Evolutionary conservation across 768 basidiomycete species (phyloP), one percentile per base, ranked within the genome.

Genomic region (Boletus pseudo-olivaceus): DNA sequence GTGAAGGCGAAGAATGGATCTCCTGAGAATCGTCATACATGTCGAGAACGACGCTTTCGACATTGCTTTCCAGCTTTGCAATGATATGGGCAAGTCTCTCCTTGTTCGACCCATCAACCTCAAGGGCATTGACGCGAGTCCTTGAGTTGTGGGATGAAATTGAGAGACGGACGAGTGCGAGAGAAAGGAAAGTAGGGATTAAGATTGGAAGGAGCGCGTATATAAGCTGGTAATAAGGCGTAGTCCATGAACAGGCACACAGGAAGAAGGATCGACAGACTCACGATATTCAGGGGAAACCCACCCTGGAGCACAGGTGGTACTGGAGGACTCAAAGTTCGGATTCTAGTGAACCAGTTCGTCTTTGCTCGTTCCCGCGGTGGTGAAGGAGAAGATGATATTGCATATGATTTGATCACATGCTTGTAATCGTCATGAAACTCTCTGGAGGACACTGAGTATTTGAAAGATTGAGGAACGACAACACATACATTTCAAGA

Each of bases 221-320:
- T 4, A 87, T 46, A 12, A 82, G 51, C 85, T 87, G 57, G 12
- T 32, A n/a, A 35, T 26, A 40, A 51, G 30, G 38, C 27, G 46
- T 11, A 47, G 51, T 58, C 29, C 35, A 42, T 55, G 17, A 53
- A 19, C 11, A 27, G 14, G 54, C 35, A 34, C 2, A 29, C 26
- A 8, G 19, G 4, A 48, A 33, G 44, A 44, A 47, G 17, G 9
- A 7, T 27, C 29, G 35, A 38, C 11, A 3, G 8, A 71, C 85
- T 52, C 60, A 93, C 87, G 17, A 92, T 48, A 63, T 91, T 93
- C 49, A 82, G 69, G 3, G 90, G 91, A 56, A 90, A 90, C 1
- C 70, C 66, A 35, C 80, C 72, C 55, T 83, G 82, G 0, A 87
- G 72, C 35, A 68, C 66, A 2, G 89, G 85, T 0, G 87, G 85